Evolutionary conservation across 257 asterid genomes (phyloP), one percentile per base, ranked within the genome.

Genomic region (Striga asiatica): DNA sequence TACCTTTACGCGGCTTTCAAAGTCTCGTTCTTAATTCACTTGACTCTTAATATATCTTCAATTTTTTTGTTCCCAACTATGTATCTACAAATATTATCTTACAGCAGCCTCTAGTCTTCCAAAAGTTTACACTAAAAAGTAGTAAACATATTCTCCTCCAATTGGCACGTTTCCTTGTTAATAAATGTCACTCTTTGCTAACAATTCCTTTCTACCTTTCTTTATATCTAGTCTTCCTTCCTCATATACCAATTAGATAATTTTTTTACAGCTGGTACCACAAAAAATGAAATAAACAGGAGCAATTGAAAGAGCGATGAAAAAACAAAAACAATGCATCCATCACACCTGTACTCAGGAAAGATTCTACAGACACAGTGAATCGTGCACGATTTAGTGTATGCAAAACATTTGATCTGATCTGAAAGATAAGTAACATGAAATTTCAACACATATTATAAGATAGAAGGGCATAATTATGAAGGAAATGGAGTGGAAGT

Each of bases 381-480:
- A 92, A 92, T 78, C 99, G 75, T 60, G 97, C 99, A 29, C 92
- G 85, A 64, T 92, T 92, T 59, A 92, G 82, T 11, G 95, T 88
- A 58, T 81, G 94, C 78, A 92, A 64, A 54, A 92, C 99, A 69
- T 88, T 88, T 54, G 97, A 88, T 81, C 78, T 92, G 68, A 88
- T 94, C 97, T 88, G 80, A 35, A 61, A 57, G n/a, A n/a, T n/a
- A 28, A 22, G 11, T 20, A 17, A 66, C n/a, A n/a, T n/a, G n/a
- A n/a, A n/a, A n/a, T n/a, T n/a, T n/a, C n/a, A n/a, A n/a, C n/a
- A n/a, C n/a, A 59, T 41, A 66, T 38, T 50, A 45, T 49, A 53
- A 23, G 49, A 63, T 19, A 16, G 17, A 13, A 41, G 8, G 21
- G 8, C n/a, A n/a, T n/a, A 49, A 38, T 38, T 17, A 37, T 13